Percentiles rank a stretch among this genome's conserved stretches.
Conservation (phyloP, 2,329 filamentous ascomycete species). For the Nemania serpens region DNA sequence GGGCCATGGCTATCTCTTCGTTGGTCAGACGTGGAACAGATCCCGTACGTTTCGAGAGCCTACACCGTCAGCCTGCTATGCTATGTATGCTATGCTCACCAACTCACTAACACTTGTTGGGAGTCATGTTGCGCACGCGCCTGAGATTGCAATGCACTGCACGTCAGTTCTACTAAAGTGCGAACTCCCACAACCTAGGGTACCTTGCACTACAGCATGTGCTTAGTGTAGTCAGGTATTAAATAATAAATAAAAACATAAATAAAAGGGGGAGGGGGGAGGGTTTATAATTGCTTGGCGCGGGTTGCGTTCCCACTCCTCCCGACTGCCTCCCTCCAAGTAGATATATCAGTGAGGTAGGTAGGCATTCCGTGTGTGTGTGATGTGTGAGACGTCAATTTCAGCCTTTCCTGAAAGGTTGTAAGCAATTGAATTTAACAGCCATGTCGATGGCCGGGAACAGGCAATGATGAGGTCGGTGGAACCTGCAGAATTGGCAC, state of each 20-base stretch:
- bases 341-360: neutral
- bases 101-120: conserved; percentile 21
- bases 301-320: neutral
- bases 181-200: no score
- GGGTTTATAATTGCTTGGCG: conserved; percentile 8
- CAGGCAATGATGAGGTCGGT: neutral
- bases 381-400: conserved; percentile 1
- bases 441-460: conserved; percentile 10
- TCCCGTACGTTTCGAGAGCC: neutral
- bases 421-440: conserved; percentile 10
- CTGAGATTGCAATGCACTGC: conserved; percentile 8
- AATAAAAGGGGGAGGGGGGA: neutral
- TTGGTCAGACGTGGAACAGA: conserved; percentile 5
- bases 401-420: neutral
- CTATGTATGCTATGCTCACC: neutral
- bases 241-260: no score
- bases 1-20: neutral
- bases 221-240: conserved; percentile 10
- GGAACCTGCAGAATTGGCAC: conserved; percentile 14
- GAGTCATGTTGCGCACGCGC: conserved; percentile 19
- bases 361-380: neutral
- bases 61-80: neutral
- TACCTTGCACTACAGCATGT: conserved; percentile 1
- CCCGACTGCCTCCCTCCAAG: neutral
- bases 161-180: conserved; percentile 10